A percentile compares a stretch with the other conserved stretches of the same genome.
These are phyloP conservation scores for Hirschioporus abietinus DNA, from an alignment of 768 basidiomycete genomes.

Conservation along the genomic window DNA sequence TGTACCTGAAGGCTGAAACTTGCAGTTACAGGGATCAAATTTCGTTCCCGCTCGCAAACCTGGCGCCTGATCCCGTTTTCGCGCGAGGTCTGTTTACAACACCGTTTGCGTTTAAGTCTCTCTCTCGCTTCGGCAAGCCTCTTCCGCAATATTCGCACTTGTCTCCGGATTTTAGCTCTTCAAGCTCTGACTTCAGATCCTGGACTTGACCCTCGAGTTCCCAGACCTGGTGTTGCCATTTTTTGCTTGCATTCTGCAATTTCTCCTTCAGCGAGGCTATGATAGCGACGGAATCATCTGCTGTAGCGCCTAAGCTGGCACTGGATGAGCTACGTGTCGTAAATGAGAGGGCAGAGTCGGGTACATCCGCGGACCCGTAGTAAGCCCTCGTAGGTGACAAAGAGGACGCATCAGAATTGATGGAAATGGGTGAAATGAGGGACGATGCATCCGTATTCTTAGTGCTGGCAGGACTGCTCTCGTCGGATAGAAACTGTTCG, in stretches of 20 bases:
- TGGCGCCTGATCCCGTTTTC: constrained; percentile 58
- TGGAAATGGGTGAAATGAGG: constrained; percentile 7
- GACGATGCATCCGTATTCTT: constrained; percentile 6
- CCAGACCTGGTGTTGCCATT: constrained; percentile 70
- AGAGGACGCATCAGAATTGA: constrained; percentile 11
- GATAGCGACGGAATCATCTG: constrained; percentile 39
- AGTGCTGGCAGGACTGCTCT: not conserved
- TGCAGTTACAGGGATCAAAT: not conserved
- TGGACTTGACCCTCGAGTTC: constrained; percentile 71
- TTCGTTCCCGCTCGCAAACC: constrained; percentile 44
- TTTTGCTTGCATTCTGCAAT: constrained; percentile 47
- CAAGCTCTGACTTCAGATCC: constrained; percentile 65
- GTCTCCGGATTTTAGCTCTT: constrained; percentile 42
- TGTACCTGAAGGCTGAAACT: not conserved
- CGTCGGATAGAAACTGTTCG: constrained; percentile 28
- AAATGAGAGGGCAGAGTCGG: not conserved
- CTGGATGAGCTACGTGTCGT: not conserved
- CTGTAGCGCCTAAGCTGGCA: constrained; percentile 15
- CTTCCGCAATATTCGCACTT: constrained; percentile 63
- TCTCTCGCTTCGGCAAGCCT: constrained; percentile 24
- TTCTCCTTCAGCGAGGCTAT: constrained; percentile 59
- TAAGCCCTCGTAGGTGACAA: constrained; percentile 3
- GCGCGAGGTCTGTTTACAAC: constrained; percentile 62
- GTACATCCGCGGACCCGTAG: constrained; percentile 1
- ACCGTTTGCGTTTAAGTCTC: constrained; percentile 15